Evolutionary conservation across 306 rosid genomes (phyloP), one percentile per base, ranked within the genome.

Genomic region (Medicago truncatula): DNA sequence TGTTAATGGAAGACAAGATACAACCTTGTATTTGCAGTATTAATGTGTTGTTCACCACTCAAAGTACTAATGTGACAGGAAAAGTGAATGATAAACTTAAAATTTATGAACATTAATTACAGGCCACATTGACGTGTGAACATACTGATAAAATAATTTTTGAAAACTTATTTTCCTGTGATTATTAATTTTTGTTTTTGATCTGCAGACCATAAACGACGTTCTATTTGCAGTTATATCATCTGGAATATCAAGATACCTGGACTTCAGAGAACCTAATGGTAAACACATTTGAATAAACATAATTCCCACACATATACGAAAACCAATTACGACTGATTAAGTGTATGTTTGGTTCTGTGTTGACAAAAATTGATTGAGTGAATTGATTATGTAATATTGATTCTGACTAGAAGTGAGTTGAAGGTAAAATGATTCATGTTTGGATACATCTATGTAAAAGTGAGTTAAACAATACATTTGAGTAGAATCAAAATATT

Each of bases 121-220:
- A 15, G 8, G 40, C 54, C 57, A 64, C 9, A 50, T 4, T 57
- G 39, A 50, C 28, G 10, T 43, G 39, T 28, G 69, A 67, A 60
- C 73, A 47, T 18, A 31, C 36, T 3, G 36, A 31, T 31, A 31
- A 63, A 17, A 8, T 52, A 49, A 38, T 9, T 40, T 46, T 16
- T 58, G 62, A 25, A 38, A 21, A 64, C 53, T 28, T 70, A 7
- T 20, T 34, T 59, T 5, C 46, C 53, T 76, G 23, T 63, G 18
- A 44, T 74, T 41, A n/a, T 54, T 41, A 58, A 9, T 79, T 39
- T 62, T 14, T 83, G 58, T 11, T 78, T 57, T 61, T 68, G 73
- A 68, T 60, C 7, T 84, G 88, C 94, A 94, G 98, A 94, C 97
- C 31, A 74, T 94, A 68, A 94, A 91, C n/a, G 98, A 94, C 39